Evolutionary conservation across 148 eudicot species (phyloP), one percentile per base, ranked within the genome.

Genomic region (Oxyria digyna): DNA sequence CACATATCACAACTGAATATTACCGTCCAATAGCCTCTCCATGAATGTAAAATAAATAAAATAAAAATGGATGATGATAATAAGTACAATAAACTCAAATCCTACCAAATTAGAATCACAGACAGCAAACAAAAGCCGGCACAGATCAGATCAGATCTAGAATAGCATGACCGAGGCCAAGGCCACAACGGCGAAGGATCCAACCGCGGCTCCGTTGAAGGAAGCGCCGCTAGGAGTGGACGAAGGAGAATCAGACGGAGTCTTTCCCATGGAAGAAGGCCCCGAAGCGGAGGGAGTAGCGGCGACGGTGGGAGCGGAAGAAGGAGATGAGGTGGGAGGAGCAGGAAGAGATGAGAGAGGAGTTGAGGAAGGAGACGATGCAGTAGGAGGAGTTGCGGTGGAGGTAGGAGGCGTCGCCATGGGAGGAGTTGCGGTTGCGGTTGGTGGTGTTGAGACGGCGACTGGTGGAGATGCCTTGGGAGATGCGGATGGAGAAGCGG

Each of bases 301-400:
- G 29, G 68, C 45, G 45, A 17, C 42, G 6, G 68, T 1, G 26
- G 68, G 68, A 18, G 68, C 1, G 46, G 68, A 6, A n/a, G 68
- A 43, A 9, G 68, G 68, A 18, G 68, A 65, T 15, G 68, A 65
- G 17, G 68, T 23, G 29, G 68, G 68, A 65, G 68, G 68, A 65
- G 68, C 68, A 38, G 68, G 68, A 18, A 45, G 68, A 18, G 68
- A 65, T 1, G 68, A 65, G 14, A 7, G 6, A 2, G 68, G 68
- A 20, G 68, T 9, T 35, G 45, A n/a, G 13, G 68, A 65, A 15
- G 68, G 68, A 65, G 68, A 64, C 1, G 67, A 64, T n/a, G 67
- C 15, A 64, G 67, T 23, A 11, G 67, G 67, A n/a, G 15, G 67
- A 24, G 23, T n/a, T n/a, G 42, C 41, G 21, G 67, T 26, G n/a